Conservation (phyloP, 1,139 yeast species). For the Hanseniaspora uvarum region DNA sequence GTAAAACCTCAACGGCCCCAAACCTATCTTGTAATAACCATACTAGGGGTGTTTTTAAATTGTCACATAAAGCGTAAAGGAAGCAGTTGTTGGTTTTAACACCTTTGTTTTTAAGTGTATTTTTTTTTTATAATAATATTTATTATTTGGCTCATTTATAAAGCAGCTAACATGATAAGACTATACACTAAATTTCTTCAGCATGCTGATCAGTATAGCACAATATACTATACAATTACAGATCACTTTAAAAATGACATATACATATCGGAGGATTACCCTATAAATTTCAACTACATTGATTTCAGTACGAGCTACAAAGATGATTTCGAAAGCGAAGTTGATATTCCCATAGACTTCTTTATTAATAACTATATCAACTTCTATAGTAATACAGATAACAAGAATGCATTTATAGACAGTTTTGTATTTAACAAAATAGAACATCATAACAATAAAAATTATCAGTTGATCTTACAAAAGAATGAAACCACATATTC, state of each 20-base stretch:
- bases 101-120: background rate
- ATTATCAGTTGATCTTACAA: background rate
- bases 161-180: background rate
- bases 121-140: background rate
- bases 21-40: no score
- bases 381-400: background rate
- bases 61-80: no score
- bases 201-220: background rate
- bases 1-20: no score
- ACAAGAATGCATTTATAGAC: background rate
- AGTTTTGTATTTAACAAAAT: background rate
- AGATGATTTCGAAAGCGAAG: background rate
- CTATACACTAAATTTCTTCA: background rate
- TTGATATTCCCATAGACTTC: background rate
- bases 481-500: background rate
- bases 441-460: background rate
- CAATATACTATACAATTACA: background rate
- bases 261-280: constrained; percentile 7
- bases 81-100: no score
- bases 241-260: background rate
- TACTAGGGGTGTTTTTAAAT: no score
- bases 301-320: background rate
- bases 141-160: background rate
- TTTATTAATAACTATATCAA: background rate
- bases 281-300: background rate